Base-by-base conservation (phyloP, 2,329 filamentous ascomycete genomes). In the Plenodomus tracheiphilus region DNA sequence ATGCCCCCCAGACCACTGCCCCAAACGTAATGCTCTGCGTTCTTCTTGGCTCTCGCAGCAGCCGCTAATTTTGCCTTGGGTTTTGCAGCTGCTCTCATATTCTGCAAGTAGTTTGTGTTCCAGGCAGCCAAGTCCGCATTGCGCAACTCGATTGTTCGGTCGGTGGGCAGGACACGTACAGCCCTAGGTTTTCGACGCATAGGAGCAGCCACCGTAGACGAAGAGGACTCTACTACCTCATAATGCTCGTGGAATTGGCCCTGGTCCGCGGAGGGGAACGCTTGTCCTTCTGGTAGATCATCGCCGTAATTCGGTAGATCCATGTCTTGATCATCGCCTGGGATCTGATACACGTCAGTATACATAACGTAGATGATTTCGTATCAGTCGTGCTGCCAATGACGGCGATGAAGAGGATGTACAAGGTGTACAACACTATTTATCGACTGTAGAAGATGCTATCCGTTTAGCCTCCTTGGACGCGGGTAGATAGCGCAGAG, bases 1-100 rank as follows among this genome's bases (percentile, higher is more conserved):
- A 85, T 75, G 36, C 76, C 76, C 36, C 80, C 82, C 39, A 86
- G 73, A 6, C 84, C 84, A 40, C 73, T 65, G 4, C 81, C 82
- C 50, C 81, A 77, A 3, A 88, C 77, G 75, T 82, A 87, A 58
- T 80, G 77, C 10, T 78, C 77, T 0, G 85, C 86, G 49, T 86
- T 87, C 62, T 80, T 83, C 69, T 82, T 87, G 2, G 84, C 82
- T 36, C 79, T 72, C 0, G 69, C 65, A 11, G 68, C 55, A 13
- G 72, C 60, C 40, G 73, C 76, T 28, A 76, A 71, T 5, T 72
- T 62, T 4, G 71, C 56, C 55, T 82, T 85, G 17, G 73, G 62
- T 22, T 69, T 73, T 6, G 62, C 61, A 8, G 76, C 77, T 11
- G 71, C 68, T 1, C 68, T 73, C 82, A 89, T 91, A 55, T 85